Percentiles rank a stretch among this genome's conserved stretches.
These are phyloP conservation scores for Plectosphaerella plurivora DNA, from an alignment of 2,329 filamentous ascomycete species.

Conservation along the genomic window DNA sequence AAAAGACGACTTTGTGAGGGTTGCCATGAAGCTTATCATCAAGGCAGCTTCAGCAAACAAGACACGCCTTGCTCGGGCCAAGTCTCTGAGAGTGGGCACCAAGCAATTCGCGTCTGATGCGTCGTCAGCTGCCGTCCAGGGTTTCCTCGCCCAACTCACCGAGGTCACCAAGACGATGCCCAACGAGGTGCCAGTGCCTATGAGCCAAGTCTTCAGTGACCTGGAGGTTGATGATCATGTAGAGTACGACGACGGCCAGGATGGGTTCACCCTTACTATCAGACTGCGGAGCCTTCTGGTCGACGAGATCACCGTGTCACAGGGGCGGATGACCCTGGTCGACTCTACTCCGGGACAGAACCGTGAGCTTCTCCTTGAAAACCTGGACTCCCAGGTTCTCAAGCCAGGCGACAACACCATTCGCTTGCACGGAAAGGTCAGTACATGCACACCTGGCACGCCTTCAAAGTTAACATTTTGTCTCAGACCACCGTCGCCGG, in stretches of 20 bases:
- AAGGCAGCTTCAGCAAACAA: conserved; percentile 57
- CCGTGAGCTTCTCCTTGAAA: conserved; percentile 64
- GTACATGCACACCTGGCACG: conserved; percentile 9
- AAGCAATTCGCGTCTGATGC: conserved; percentile 19
- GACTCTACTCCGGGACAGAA: conserved; percentile 42
- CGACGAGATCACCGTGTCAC: conserved; percentile 63
- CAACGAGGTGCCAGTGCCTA: conserved; percentile 60
- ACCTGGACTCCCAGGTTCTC: conserved; percentile 34
- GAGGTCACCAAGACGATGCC: conserved; percentile 36
- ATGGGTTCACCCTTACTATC: conserved; percentile 70
- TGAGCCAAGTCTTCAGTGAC: conserved; percentile 70
- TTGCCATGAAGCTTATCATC: conserved; percentile 68
- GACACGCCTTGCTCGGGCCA: conserved; percentile 35
- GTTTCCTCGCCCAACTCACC: conserved; percentile 43
- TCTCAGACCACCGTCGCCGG: conserved; percentile 62
- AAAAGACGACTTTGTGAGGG: conserved; percentile 74
- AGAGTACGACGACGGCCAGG: conserved; percentile 63
- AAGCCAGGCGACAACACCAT: conserved; percentile 45
- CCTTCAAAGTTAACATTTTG: neutral
- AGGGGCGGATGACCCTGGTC: conserved; percentile 59
- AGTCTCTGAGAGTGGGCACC: conserved; percentile 15
- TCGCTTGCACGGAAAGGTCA: conserved; percentile 28
- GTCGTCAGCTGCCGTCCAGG: conserved; percentile 34
- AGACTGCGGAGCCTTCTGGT: conserved; percentile 67
- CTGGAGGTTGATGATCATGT: conserved; percentile 65